A percentile compares a stretch with the other conserved stretches of the same genome.
These are phyloP conservation scores for Sarocladiaceae sp. DNA, from an alignment of 2,329 filamentous ascomycete species.

Conservation along the genomic window DNA sequence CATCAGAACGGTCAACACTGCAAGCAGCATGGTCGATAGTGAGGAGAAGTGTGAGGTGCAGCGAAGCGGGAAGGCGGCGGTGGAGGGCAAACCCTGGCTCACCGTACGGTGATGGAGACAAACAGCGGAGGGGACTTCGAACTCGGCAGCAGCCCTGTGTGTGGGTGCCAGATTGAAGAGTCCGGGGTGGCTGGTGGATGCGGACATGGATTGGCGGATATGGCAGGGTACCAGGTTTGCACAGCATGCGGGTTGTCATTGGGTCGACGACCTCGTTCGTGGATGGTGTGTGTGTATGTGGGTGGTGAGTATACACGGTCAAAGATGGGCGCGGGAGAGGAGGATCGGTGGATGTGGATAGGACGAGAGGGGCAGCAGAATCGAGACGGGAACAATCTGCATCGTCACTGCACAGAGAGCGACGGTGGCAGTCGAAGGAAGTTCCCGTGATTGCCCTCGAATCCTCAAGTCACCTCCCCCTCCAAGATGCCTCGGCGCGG, in stretches of 20 bases:
- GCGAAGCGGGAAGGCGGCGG: background rate
- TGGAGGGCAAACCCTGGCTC: conserved; percentile 1
- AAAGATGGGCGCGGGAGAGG: background rate
- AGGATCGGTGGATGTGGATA: background rate
- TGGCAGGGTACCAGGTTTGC: conserved; percentile 5
- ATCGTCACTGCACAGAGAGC: background rate
- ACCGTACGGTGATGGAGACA: conserved; percentile 5
- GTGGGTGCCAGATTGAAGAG: conserved; percentile 3
- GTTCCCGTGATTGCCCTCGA: background rate
- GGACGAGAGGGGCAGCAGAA: background rate
- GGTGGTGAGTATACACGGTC: too few species aligned
- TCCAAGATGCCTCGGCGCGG: conserved; percentile 7
- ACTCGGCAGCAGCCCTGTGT: conserved; percentile 1
- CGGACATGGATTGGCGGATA: conserved; percentile 7
- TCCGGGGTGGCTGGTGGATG: conserved; percentile 7
- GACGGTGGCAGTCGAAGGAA: background rate
- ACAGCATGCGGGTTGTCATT: background rate
- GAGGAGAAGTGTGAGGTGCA: background rate
- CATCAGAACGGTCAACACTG: too few species aligned
- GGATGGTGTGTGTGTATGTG: background rate
- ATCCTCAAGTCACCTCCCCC: background rate
- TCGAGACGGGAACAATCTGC: background rate
- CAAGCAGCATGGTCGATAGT: too few species aligned
- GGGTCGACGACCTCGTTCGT: background rate
- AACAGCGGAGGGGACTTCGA: background rate